These are phyloP conservation scores for Lichtheimia ramosa DNA, from an alignment of 371 early-diverging fungal species.

Conservation along the genomic window DNA sequence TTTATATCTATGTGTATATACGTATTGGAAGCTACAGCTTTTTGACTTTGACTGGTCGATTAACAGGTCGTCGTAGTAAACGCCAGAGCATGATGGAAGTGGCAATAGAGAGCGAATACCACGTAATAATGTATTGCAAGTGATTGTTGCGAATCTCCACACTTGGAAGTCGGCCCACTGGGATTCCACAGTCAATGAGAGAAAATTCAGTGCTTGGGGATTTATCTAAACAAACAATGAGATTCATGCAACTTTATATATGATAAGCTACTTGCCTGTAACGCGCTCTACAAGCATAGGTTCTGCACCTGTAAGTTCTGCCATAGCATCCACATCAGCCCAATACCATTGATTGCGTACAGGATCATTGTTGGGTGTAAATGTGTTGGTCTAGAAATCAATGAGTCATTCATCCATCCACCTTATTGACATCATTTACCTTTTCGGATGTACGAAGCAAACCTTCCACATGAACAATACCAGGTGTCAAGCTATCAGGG, in stretches of 20 bases:
- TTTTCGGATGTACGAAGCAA: conserved; percentile 65
- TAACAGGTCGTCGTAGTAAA: conserved; percentile 43
- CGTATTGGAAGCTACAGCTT: conserved; percentile 10
- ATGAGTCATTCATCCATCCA: neutral
- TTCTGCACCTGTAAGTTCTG: conserved; percentile 58
- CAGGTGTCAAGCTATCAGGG: conserved; percentile 59
- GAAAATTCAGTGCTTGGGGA: conserved; percentile 41
- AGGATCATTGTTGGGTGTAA: conserved; percentile 71
- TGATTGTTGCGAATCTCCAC: conserved; percentile 86
- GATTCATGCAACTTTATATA: too few species aligned
- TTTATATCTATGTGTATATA: too few species aligned
- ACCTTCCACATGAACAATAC: conserved; percentile 60
- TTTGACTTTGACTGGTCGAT: conserved; percentile 35
- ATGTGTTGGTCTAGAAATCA: conserved; percentile 43
- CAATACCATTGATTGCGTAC: conserved; percentile 81
- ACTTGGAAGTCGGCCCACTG: conserved; percentile 68
- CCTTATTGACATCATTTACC: conserved; percentile 18
- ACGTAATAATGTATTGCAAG: conserved; percentile 84
- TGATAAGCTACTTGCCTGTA: conserved; percentile 39
- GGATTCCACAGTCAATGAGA: conserved; percentile 63
- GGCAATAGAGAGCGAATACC: conserved; percentile 75
- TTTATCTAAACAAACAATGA: conserved; percentile 21
- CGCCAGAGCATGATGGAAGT: conserved; percentile 70
- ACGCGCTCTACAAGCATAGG: conserved; percentile 77
- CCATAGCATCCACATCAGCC: conserved; percentile 78